Conservation (phyloP, 2,329 filamentous ascomycete species). For the Ophiostoma quercus region DNA sequence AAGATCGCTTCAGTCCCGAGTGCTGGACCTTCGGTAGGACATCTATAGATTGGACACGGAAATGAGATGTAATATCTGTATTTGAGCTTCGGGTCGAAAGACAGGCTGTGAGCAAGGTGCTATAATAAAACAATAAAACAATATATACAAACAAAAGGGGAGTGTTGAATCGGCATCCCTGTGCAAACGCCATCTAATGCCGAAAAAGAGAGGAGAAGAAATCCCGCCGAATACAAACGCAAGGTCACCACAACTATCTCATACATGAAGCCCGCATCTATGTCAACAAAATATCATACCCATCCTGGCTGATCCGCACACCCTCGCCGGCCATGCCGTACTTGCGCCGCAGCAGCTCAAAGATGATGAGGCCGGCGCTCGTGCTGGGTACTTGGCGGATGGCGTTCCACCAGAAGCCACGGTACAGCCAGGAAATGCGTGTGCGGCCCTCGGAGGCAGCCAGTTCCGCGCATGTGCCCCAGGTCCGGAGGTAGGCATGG, state of each 20-base stretch:
- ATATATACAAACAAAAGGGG: neutral
- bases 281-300: conserved; percentile 62
- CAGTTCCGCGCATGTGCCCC: conserved; percentile 53
- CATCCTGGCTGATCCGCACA: conserved; percentile 61
- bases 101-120: neutral
- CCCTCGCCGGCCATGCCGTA: conserved; percentile 60
- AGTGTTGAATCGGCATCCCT: neutral
- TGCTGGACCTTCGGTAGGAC: no score
- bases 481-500: conserved; percentile 64
- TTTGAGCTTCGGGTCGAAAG: neutral
- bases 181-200: neutral
- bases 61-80: neutral
- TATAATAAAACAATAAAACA: no score
- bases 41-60: no score
- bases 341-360: conserved; percentile 68
- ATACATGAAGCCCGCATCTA: neutral
- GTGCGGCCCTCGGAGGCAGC: conserved; percentile 53
- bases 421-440: conserved; percentile 60
- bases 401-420: conserved; percentile 67
- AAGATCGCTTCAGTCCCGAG: no score
- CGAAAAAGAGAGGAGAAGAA: neutral
- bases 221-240: neutral
- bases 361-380: conserved; percentile 70
- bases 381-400: conserved; percentile 71
- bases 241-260: neutral